These are phyloP conservation scores for Beauveria scarabaeidicola DNA, from an alignment of 2,329 filamentous ascomycete genomes.

Conservation along the genomic window DNA sequence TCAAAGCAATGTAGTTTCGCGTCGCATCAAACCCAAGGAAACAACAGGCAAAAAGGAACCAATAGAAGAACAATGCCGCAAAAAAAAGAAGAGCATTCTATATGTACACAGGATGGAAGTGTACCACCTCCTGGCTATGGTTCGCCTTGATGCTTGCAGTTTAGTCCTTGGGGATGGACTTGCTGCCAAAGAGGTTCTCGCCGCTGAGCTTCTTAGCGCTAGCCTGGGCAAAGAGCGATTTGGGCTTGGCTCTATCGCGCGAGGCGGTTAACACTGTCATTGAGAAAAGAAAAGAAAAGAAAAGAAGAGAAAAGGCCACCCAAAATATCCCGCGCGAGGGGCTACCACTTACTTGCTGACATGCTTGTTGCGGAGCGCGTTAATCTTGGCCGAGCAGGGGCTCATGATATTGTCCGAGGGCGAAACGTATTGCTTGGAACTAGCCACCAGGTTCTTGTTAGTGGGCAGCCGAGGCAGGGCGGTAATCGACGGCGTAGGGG, in stretches of 20 bases:
- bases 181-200: slow-evolving; percentile 33
- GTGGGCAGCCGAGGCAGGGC: slow-evolving; percentile 2
- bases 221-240: slow-evolving; percentile 58
- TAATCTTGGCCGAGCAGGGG: slow-evolving; percentile 76
- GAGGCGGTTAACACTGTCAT: background rate
- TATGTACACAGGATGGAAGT: slow-evolving; percentile 3
- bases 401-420: slow-evolving; percentile 87
- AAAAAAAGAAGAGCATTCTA: background rate
- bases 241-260: slow-evolving; percentile 50
- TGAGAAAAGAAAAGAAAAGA: too few species aligned
- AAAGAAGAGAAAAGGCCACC: too few species aligned
- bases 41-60: background rate
- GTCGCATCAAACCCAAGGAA: slow-evolving; percentile 5
- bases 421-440: slow-evolving; percentile 57
- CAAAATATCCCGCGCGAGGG: too few species aligned
- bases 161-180: slow-evolving; percentile 26
- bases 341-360: slow-evolving; percentile 59
- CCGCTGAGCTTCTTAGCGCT: slow-evolving; percentile 53
- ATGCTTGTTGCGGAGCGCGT: slow-evolving; percentile 71
- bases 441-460: slow-evolving; percentile 16
- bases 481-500: slow-evolving; percentile 7
- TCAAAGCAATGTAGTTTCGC: slow-evolving; percentile 2
- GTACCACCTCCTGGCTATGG: background rate
- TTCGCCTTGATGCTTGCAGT: background rate
- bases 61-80: background rate